A percentile compares a stretch with the other conserved stretches of the same genome.
phyloP scores from a whole-genome alignment of 495 filamentous ascomycete species.

The Aspergillus kassunensis region DNA sequence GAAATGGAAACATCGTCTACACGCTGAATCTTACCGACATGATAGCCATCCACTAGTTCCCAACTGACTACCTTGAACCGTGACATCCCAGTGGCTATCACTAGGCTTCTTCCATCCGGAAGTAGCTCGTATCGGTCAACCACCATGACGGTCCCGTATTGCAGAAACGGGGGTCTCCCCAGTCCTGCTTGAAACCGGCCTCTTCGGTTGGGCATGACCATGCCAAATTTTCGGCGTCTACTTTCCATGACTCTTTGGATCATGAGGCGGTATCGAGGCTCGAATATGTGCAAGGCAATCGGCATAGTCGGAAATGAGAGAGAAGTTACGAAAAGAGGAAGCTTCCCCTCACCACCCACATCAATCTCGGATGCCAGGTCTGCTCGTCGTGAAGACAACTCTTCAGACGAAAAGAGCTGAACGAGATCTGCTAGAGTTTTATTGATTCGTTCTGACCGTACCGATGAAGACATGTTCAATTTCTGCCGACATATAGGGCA shows the following conservation, averaged over 20 bases:
- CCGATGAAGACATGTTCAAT: slow-evolving; percentile 56
- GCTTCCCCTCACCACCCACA: slow-evolving; percentile 50
- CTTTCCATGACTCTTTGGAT: slow-evolving; percentile 70
- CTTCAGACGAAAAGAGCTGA: slow-evolving; percentile 60
- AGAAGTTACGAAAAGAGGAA: slow-evolving; percentile 78
- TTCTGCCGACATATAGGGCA: slow-evolving; percentile 76
- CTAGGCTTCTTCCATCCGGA: slow-evolving; percentile 73
- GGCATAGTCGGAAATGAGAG: slow-evolving; percentile 78
- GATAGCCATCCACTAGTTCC: slow-evolving; percentile 68
- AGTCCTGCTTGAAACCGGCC: slow-evolving; percentile 53
- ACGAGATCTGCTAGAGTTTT: slow-evolving; percentile 56
- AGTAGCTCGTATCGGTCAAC: slow-evolving; percentile 69
- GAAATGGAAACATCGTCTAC: slow-evolving; percentile 75
- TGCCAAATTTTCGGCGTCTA: slow-evolving; percentile 72
- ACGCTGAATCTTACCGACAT: slow-evolving; percentile 66
- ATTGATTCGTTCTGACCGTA: slow-evolving; percentile 57
- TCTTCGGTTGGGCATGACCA: slow-evolving; percentile 67
- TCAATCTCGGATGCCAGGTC: slow-evolving; percentile 48
- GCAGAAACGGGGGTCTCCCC: slow-evolving; percentile 57
- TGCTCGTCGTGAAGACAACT: slow-evolving; percentile 53
- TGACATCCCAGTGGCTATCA: slow-evolving; percentile 70
- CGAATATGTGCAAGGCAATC: slow-evolving; percentile 85
- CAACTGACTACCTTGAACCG: slow-evolving; percentile 68
- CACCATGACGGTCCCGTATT: slow-evolving; percentile 72
- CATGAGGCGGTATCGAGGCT: slow-evolving; percentile 86